A percentile compares a stretch with the other conserved stretches of the same genome.
These are phyloP conservation scores for Pterocarpus santalinus DNA, from an alignment of 306 rosid species.

Conservation along the genomic window DNA sequence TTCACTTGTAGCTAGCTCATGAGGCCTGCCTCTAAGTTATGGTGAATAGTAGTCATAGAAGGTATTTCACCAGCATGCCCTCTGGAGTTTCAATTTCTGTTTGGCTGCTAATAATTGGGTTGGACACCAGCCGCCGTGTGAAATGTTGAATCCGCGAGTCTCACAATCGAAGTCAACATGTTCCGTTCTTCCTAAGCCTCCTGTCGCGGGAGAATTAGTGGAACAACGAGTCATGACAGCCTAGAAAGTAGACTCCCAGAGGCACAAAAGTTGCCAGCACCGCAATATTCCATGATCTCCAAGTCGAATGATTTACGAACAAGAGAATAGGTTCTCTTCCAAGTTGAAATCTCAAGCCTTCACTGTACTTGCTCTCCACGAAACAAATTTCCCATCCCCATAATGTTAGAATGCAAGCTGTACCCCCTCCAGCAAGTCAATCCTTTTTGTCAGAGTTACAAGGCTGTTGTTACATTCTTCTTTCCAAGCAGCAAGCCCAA, in stretches of 20 bases:
- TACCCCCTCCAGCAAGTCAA: slow-evolving; percentile 31
- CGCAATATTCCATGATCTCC: slow-evolving; percentile 27
- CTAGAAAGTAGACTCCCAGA: slow-evolving; percentile 29
- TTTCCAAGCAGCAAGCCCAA: slow-evolving; percentile 4
- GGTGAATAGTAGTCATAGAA: neutral
- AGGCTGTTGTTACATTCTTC: slow-evolving; percentile 33
- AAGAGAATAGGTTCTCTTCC: slow-evolving; percentile 1
- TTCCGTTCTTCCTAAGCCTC: neutral
- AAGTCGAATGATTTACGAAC: neutral
- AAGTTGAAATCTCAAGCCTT: slow-evolving; percentile 27
- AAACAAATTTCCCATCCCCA: slow-evolving; percentile 35
- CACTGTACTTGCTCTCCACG: slow-evolving; percentile 37
- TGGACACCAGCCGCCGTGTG: neutral
- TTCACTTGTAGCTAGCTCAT: neutral
- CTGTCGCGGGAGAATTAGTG: neutral
- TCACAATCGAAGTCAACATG: slow-evolving; percentile 18
- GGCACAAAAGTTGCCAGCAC: slow-evolving; percentile 37
- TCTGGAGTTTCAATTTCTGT: neutral
- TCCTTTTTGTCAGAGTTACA: slow-evolving; percentile 43
- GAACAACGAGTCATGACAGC: slow-evolving; percentile 33
- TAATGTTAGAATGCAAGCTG: slow-evolving; percentile 46
- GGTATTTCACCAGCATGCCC: neutral
- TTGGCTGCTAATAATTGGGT: neutral
- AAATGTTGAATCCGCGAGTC: neutral
- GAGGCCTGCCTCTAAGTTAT: neutral